Percentiles rank a stretch among this genome's conserved stretches.
Evolutionary conservation across 305 asterid species (phyloP).

Genomic region (Fraxinus sp.): DNA sequence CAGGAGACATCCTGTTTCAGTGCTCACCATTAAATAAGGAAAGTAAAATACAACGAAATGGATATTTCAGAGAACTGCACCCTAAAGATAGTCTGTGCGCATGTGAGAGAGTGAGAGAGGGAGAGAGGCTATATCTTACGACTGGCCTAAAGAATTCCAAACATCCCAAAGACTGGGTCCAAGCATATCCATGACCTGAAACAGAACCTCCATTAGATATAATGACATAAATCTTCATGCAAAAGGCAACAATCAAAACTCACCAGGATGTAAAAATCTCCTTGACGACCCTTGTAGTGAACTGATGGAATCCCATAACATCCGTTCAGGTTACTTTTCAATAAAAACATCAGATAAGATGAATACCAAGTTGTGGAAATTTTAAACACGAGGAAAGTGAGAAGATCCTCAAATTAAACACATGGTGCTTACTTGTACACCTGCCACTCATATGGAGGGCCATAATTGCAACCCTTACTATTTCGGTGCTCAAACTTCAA

Average conservation of each 20-base stretch:
- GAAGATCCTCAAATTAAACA: conserved; percentile 13
- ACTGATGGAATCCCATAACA: conserved; percentile 96
- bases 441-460: conserved; percentile 99
- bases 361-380: conserved; percentile 23
- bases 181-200: conserved; percentile 99
- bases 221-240: not conserved
- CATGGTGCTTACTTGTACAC: conserved; percentile 80
- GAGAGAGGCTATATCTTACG: conserved; percentile 50
- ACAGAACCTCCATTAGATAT: conserved; percentile 21
- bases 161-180: conserved; percentile 99
- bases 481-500: conserved; percentile 94
- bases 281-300: conserved; percentile 97
- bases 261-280: conserved; percentile 94
- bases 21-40: conserved; percentile 27
- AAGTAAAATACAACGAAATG: not conserved
- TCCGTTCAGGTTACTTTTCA: conserved; percentile 73
- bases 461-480: conserved; percentile 97
- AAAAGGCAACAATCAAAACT: conserved; percentile 31
- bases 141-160: conserved; percentile 94
- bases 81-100: not conserved
- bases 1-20: conserved; percentile 90
- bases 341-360: not conserved
- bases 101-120: not conserved
- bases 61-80: not conserved
- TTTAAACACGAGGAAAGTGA: conserved; percentile 14